phyloP scores from a whole-genome alignment of 805 yeast species.

The Candida multigemmis region DNA sequence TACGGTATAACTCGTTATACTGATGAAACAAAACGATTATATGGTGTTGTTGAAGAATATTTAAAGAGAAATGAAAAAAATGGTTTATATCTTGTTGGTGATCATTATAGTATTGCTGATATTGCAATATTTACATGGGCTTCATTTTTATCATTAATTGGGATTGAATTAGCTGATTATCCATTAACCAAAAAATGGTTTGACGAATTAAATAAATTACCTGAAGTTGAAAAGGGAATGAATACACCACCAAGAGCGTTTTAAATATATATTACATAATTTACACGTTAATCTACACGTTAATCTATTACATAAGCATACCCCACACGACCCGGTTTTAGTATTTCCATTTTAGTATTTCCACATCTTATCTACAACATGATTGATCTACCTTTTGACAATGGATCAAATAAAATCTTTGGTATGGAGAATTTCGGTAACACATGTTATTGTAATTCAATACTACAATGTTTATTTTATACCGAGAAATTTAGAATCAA shows the following conservation, averaged over 20 bases:
- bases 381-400: constrained; percentile 44
- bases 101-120: constrained; percentile 53
- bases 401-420: constrained; percentile 60
- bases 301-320: too few species aligned
- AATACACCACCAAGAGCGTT: too few species aligned
- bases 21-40: constrained; percentile 44
- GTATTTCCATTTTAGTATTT: too few species aligned
- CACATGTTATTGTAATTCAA: constrained; percentile 92
- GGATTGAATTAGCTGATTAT: constrained; percentile 25
- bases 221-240: constrained; percentile 28
- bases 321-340: too few species aligned
- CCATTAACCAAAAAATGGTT: constrained; percentile 35
- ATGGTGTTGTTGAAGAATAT: constrained; percentile 44
- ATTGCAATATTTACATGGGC: constrained; percentile 42
- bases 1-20: constrained; percentile 45
- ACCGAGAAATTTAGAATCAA: constrained; percentile 53
- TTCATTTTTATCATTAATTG: constrained; percentile 4
- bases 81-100: constrained; percentile 44
- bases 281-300: too few species aligned
- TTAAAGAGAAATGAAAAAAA: constrained; percentile 39
- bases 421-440: constrained; percentile 85
- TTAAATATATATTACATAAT: too few species aligned
- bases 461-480: constrained; percentile 79
- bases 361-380: too few species aligned
- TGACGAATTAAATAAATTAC: constrained; percentile 18